Evolutionary conservation across 2,329 filamentous ascomycete genomes (phyloP).

Genomic region (Penicillium sclerotiorum): DNA sequence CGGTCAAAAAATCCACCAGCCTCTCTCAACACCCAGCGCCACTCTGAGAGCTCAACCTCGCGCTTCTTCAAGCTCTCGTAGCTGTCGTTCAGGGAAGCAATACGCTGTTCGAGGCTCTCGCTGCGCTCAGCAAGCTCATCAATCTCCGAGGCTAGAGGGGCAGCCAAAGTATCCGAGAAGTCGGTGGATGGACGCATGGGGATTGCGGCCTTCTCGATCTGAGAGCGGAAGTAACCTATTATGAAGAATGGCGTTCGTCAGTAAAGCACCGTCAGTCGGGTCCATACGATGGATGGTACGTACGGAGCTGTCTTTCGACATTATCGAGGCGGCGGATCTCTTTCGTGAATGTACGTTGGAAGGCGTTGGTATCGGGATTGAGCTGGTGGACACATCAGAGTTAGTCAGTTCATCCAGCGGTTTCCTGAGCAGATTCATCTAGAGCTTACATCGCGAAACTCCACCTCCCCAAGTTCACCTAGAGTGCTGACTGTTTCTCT

Average conservation of each 20-base stretch:
- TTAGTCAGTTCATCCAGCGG: conserved; percentile 19
- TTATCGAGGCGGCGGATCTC: conserved; percentile 97
- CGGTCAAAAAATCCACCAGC: conserved; percentile 97
- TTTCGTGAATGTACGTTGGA: conserved; percentile 95
- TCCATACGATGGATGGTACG: conserved; percentile 39
- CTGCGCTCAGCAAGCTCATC: conserved; percentile 92
- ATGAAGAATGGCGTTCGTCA: neutral
- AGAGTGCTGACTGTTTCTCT: conserved; percentile 95
- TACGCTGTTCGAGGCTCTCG: conserved; percentile 87
- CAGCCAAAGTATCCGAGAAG: conserved; percentile 81
- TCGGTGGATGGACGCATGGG: conserved; percentile 87
- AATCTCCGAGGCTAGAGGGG: conserved; percentile 90
- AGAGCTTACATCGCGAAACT: conserved; percentile 86
- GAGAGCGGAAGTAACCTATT: conserved; percentile 84
- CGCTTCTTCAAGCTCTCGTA: conserved; percentile 98
- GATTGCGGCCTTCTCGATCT: conserved; percentile 93
- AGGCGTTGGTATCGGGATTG: conserved; percentile 88
- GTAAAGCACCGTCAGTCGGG: neutral
- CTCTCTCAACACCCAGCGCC: conserved; percentile 96
- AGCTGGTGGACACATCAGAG: conserved; percentile 59
- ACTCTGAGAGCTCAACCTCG: conserved; percentile 94
- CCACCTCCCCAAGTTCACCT: conserved; percentile 92
- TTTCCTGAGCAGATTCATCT: neutral
- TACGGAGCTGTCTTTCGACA: conserved; percentile 95
- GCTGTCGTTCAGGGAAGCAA: conserved; percentile 92